Conservation (phyloP, 2,329 filamentous ascomycete genomes). For the Ustilaginoidea virens region DNA sequence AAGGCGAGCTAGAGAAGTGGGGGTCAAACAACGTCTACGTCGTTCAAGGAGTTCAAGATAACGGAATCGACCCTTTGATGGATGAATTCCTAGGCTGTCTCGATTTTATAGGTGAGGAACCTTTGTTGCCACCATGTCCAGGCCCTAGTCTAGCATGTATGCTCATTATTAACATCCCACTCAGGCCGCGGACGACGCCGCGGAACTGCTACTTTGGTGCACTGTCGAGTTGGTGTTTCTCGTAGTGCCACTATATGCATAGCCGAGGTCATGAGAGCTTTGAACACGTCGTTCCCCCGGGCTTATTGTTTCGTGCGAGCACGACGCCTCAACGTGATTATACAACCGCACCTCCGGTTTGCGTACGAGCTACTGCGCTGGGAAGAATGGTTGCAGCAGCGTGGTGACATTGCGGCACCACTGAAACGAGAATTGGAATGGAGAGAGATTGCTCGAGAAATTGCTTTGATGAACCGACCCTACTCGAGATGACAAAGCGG, state of each 20-base stretch:
- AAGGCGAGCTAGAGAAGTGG: conserved; percentile 56
- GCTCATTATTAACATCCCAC: conserved; percentile 3
- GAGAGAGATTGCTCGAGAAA: conserved; percentile 74
- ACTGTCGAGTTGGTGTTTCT: conserved; percentile 92
- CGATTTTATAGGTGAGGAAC: conserved; percentile 64
- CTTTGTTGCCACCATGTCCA: not conserved
- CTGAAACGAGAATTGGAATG: conserved; percentile 76
- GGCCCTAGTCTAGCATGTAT: conserved; percentile 1
- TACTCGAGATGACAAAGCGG: conserved; percentile 58
- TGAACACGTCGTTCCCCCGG: conserved; percentile 69
- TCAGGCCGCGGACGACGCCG: conserved; percentile 63
- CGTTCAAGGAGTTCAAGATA: conserved; percentile 83
- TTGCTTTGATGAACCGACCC: conserved; percentile 89
- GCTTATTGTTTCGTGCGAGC: conserved; percentile 96
- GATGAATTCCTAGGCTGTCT: conserved; percentile 75
- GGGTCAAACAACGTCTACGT: conserved; percentile 63
- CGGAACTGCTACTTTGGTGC: conserved; percentile 76
- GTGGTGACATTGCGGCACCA: conserved; percentile 25
- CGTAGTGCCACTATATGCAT: conserved; percentile 96
- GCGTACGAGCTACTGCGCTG: conserved; percentile 91
- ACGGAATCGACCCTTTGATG: conserved; percentile 84
- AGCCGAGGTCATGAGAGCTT: conserved; percentile 85
- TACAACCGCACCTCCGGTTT: conserved; percentile 90
- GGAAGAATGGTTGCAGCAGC: conserved; percentile 61
- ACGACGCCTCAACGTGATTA: conserved; percentile 87